phyloP scores from a whole-genome alignment of 805 yeast genomes.

The Starmerella potacharoeniae region DNA sequence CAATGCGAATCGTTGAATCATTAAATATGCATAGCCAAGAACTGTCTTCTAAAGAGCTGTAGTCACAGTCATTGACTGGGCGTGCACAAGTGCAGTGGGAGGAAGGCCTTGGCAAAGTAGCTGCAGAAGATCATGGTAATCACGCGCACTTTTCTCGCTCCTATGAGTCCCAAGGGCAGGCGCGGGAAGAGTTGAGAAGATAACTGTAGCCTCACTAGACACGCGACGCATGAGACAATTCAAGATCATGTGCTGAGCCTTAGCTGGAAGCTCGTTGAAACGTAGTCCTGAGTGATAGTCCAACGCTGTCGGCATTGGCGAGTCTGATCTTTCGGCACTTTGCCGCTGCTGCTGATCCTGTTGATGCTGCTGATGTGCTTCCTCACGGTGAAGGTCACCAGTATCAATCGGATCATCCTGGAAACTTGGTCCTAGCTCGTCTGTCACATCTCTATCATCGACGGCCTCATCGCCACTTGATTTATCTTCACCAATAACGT shows the following conservation, averaged over 20 bases:
- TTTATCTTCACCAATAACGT: conserved; percentile 11
- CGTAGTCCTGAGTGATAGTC: conserved; percentile 27
- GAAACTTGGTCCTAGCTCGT: conserved; percentile 17
- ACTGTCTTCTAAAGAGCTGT: conserved; percentile 50
- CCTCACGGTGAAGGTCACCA: background rate
- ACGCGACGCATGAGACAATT: conserved; percentile 68
- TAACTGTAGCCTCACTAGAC: conserved; percentile 56
- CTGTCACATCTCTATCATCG: conserved; percentile 17
- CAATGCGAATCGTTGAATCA: too few relatives aligned
- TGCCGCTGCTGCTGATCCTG: background rate
- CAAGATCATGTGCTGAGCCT: conserved; percentile 77
- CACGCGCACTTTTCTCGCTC: conserved; percentile 54
- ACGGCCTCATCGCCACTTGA: background rate
- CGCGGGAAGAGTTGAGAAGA: conserved; percentile 83
- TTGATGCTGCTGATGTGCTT: background rate
- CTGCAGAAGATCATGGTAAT: conserved; percentile 64
- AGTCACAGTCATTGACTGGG: conserved; percentile 92
- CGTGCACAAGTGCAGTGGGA: conserved; percentile 70
- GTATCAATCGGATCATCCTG: conserved; percentile 22
- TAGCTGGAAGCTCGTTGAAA: conserved; percentile 82
- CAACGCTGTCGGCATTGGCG: background rate
- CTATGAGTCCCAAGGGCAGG: conserved; percentile 76
- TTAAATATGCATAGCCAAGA: too few relatives aligned
- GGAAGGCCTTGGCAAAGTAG: conserved; percentile 76
- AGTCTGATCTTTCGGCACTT: background rate